These are phyloP conservation scores for Aspergillus sparsus DNA, from an alignment of 495 filamentous ascomycete genomes.

Conservation along the genomic window DNA sequence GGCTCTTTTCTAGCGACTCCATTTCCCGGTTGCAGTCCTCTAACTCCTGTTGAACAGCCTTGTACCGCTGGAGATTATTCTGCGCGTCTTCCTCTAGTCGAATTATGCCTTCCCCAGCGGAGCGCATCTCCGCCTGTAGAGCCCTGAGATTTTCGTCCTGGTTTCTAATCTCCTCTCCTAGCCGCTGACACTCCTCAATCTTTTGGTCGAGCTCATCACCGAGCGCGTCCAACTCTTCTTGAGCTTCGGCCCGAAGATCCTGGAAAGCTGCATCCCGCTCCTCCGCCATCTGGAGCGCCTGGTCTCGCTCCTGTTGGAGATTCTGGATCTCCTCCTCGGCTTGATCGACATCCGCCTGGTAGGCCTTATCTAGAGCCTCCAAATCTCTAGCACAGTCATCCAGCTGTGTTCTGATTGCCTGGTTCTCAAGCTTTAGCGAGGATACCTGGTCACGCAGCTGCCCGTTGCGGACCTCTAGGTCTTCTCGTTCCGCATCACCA, in stretches of 20 bases:
- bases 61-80: constrained; percentile 61
- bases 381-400: constrained; percentile 66
- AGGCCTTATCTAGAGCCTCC: constrained; percentile 62
- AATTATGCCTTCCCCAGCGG: constrained; percentile 80
- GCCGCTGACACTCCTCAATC: constrained; percentile 68
- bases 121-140: constrained; percentile 86
- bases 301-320: constrained; percentile 85
- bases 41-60: constrained; percentile 74
- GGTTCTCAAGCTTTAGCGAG: constrained; percentile 78
- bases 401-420: constrained; percentile 73
- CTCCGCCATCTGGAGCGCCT: constrained; percentile 73
- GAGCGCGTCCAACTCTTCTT: constrained; percentile 82
- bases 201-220: constrained; percentile 75
- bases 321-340: constrained; percentile 76
- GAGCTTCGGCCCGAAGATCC: constrained; percentile 73
- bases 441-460: constrained; percentile 85
- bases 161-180: constrained; percentile 57
- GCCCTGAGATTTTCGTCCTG: constrained; percentile 76
- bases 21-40: constrained; percentile 74
- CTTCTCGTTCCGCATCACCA: constrained; percentile 81
- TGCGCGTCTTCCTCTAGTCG: constrained; percentile 85
- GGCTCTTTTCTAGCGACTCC: constrained; percentile 70
- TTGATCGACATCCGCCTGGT: constrained; percentile 75
- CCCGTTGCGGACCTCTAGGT: constrained; percentile 77
- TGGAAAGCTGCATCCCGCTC: constrained; percentile 81